phyloP scores from a whole-genome alignment of 768 basidiomycete genomes.

The Rhizopogon vesiculosus region DNA sequence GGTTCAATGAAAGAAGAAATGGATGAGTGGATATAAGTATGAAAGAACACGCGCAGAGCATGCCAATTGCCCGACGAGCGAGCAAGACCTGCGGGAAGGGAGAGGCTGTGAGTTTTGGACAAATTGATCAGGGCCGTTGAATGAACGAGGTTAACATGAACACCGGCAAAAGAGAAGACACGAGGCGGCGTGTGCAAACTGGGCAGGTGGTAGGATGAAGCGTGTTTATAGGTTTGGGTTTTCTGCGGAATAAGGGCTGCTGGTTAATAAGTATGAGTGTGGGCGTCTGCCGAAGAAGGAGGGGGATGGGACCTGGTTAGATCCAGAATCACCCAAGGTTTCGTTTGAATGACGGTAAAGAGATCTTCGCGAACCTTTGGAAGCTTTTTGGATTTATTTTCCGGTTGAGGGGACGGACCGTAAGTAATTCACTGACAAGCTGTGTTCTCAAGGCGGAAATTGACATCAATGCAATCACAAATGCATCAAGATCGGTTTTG shows the following conservation, averaged over 20 bases:
- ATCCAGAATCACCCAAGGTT: slow-evolving; percentile 7
- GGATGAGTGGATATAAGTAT: slow-evolving; percentile 47
- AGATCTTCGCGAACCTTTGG: slow-evolving; percentile 22
- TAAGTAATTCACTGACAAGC: slow-evolving; percentile 5
- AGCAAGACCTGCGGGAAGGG: slow-evolving; percentile 27
- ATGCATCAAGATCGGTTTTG: slow-evolving; percentile 4
- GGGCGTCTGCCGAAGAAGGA: slow-evolving; percentile 16
- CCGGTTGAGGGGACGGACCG: slow-evolving; percentile 13
- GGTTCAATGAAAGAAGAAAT: slow-evolving; percentile 44
- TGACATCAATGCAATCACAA: background rate
- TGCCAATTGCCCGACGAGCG: slow-evolving; percentile 36
- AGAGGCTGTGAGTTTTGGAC: slow-evolving; percentile 32
- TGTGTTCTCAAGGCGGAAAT: slow-evolving; percentile 27
- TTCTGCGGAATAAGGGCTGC: slow-evolving; percentile 17
- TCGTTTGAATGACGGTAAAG: slow-evolving; percentile 5
- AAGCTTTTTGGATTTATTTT: slow-evolving; percentile 2
- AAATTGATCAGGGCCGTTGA: slow-evolving; percentile 37
- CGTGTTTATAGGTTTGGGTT: slow-evolving; percentile 23
- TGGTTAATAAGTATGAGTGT: slow-evolving; percentile 27
- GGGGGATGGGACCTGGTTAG: slow-evolving; percentile 2
- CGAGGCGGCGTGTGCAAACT: slow-evolving; percentile 42
- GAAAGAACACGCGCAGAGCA: slow-evolving; percentile 38
- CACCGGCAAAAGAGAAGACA: slow-evolving; percentile 33
- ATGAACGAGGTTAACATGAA: slow-evolving; percentile 49
- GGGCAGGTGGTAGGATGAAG: slow-evolving; percentile 29